Evolutionary conservation across 2,329 filamentous ascomycete species (phyloP), one percentile per base, ranked within the genome.

Genomic region (Alternaria postmessia): DNA sequence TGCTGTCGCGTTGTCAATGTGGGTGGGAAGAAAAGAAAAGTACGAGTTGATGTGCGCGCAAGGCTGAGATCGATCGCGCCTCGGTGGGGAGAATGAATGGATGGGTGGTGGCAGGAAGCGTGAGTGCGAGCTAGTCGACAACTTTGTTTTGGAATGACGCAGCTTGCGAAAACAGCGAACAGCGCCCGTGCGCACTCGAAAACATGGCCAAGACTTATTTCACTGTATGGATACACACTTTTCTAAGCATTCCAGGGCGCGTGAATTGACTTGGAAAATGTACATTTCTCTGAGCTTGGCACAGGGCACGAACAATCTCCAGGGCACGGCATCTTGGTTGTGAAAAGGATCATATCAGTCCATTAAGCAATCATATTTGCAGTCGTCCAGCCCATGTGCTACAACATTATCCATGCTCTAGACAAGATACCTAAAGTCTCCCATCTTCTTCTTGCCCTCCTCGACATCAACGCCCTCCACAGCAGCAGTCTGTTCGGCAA

Each of bases 371-470:
- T 39, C 3, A 20, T 20, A 34, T 48, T 20, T n/a, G 9, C 30
- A 24, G 18, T 30, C 44, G 4, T 20, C 3, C 28, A 48, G 11
- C 2, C 18, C 20, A 41, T 41, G 5, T n/a, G 4, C n/a, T 22
- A 41, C 3, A 41, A 7, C 8, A 12, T 2, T 39, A 16, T n/a
- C 38, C 38, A 12, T 36, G 18, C 12, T 48, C 52, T 46, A 77
- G 1, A 76, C 69, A 8, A 77, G 58, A 54, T 77, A 77, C 47
- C 75, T 73, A 58, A 75, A 77, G 3, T 73, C 73, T 52, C 70
- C 68, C 61, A 70, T 64, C 62, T 73, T 42, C 38, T 62, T 65
- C 53, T 61, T 64, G 7, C 70, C 73, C 53, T 75, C 71, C 52
- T 77, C 73, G 7, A 75, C 63, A 44, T 54, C 67, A 7, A 72